Evolutionary conservation across 352 stramenopile species (phyloP), one percentile per base, ranked within the genome.

Genomic region (Aphanomyces astaci): DNA sequence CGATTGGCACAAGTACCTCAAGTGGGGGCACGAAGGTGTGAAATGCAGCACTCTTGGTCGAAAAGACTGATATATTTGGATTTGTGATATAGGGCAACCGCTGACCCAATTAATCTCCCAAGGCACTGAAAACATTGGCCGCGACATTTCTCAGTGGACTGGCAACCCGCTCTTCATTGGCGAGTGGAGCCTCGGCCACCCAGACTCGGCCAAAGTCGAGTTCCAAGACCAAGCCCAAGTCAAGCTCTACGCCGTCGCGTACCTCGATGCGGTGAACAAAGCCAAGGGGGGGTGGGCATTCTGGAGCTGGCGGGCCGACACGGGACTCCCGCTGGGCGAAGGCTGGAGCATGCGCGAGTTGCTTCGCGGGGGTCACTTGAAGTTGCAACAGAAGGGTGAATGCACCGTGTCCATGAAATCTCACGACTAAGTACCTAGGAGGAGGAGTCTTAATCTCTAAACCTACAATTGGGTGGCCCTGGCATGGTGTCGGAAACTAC

Each of bases 241-340:
- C 53, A 69, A 79, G 57, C 71, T 75, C 24, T 87, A 92, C 27
- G 86, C 79, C 0, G 66, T 76, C 22, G 78, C 80, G 0, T 82
- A 90, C 67, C 73, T 91, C 4, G 62, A 81, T 25, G 78, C 77
- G 0, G 89, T 92, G 45, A 70, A 69, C 30, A 69, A 79, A 4
- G 85, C 85, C 19, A 81, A 91, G 55, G 77, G 80, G 2, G 86
- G 86, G n/a, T 95, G 84, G 84, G 84, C 86, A 28, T 95, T 95
- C 75, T 95, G 86, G 86, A 89, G 75, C 36, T 95, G 86, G 86
- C 78, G 80, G 52, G 80, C 79, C 2, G 86, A 92, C 65, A 84
- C 92, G 60, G 69, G 72, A 56, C 74, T 85, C 63, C 68, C 66
- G 11, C 72, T 70, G 3, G 72, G 78, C 30, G 80, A 81, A 36